These are phyloP conservation scores for Eremothecium coryli DNA, from an alignment of 1,139 yeast genomes.

Conservation along the genomic window DNA sequence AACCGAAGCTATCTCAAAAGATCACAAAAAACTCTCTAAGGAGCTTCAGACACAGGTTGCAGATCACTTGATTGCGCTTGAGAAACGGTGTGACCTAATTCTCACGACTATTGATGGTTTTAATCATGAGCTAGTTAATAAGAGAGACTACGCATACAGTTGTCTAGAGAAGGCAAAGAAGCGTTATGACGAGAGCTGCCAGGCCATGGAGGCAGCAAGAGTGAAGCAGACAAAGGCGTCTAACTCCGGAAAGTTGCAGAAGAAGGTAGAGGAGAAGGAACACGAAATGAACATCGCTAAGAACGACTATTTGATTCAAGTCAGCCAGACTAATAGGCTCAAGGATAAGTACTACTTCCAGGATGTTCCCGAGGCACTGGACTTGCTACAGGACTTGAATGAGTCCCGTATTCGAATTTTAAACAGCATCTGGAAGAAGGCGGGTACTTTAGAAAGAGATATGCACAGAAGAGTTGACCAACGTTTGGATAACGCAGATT, in stretches of 20 bases:
- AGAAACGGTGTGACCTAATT: constrained; percentile 45
- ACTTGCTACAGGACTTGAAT: constrained; percentile 74
- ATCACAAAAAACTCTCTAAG: constrained; percentile 49
- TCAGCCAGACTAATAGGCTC: constrained; percentile 77
- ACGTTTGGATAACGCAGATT: constrained; percentile 45
- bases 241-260: constrained; percentile 48
- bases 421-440: constrained; percentile 61
- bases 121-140: constrained; percentile 48
- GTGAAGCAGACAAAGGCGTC: constrained; percentile 47
- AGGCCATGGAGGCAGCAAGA: constrained; percentile 70
- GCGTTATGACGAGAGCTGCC: constrained; percentile 70
- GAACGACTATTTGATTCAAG: constrained; percentile 69
- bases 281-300: constrained; percentile 79
- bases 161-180: constrained; percentile 64
- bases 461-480: constrained; percentile 45
- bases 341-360: constrained; percentile 91
- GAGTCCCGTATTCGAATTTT: constrained; percentile 67
- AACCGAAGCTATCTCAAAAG: constrained; percentile 72
- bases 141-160: constrained; percentile 53
- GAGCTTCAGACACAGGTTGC: constrained; percentile 57
- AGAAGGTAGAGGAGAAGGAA: constrained; percentile 53
- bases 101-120: constrained; percentile 49
- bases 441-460: constrained; percentile 54
- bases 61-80: constrained; percentile 51
- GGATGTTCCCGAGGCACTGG: constrained; percentile 86